Base-by-base conservation (phyloP, 2,329 filamentous ascomycete species). In the Didymella exigua region DNA sequence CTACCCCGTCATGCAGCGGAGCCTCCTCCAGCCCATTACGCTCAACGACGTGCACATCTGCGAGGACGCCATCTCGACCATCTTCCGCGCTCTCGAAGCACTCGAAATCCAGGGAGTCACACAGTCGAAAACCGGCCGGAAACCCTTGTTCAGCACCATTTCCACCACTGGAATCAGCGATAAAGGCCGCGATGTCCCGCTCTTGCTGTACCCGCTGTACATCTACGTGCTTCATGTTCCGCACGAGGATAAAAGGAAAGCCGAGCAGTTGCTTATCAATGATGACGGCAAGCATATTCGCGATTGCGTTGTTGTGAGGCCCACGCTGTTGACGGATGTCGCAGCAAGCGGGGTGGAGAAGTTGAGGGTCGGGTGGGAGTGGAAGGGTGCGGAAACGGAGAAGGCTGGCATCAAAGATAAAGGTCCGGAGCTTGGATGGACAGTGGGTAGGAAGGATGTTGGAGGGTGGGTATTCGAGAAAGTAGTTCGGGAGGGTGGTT, bases 241-340 rank as follows among this genome's bases (percentile, higher is more conserved):
- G 29, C 77, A 81, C 54, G 69, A 63, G 18, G 77, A 79, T 48
- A 79, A 79, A 66, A 53, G 50, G 30, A 59, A 58, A 6, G 70
- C 77, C 68, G 73, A 79, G 53, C 45, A 60, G 6, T 26, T 68
- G 9, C 45, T 79, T 8, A 30, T 66, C 10, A 50, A 52, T 4
- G 67, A 67, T 18, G 54, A 62, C 19, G 59, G 58, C 3, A 58
- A 59, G 18, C 49, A 52, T 7, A 63, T 62, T 5, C 41, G 63
- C 0, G 67, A 60, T 1, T 75, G 67, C 53, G 67, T 74, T 0
- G 65, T 75, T 41, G 67, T 78, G 0, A 67, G 77, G 51, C 68
- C 77, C 27, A 75, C 69, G 23, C 55, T 78, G 37, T 56, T 79
- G 54, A 67, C 66, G 26, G 71, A 77, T 63, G 70, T 58, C 0